A percentile compares a stretch with the other conserved stretches of the same genome.
phyloP scores from a whole-genome alignment of 495 filamentous ascomycete species.

The Aspergillus leporis region DNA sequence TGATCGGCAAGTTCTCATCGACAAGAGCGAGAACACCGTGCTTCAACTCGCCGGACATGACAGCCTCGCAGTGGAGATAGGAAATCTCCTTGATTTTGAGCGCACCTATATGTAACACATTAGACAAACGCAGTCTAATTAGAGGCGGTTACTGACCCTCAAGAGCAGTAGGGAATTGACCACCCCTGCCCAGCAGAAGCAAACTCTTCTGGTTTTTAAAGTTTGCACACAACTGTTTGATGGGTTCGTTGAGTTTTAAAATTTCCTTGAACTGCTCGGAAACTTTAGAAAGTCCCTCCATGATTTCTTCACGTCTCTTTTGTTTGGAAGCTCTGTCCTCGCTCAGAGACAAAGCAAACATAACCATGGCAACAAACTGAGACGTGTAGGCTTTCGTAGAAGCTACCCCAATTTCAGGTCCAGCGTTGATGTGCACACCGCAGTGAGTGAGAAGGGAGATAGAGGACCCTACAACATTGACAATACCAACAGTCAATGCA shows the following conservation, averaged over 20 bases:
- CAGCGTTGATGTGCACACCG: conserved; percentile 99
- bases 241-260: conserved; percentile 83
- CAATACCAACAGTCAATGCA: conserved; percentile 93
- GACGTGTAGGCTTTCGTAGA: conserved; percentile 99
- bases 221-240: conserved; percentile 88
- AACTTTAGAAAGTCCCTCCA: conserved; percentile 84
- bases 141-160: conserved; percentile 61
- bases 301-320: conserved; percentile 91
- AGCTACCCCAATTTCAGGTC: conserved; percentile 97
- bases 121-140: conserved; percentile 8
- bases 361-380: conserved; percentile 98
- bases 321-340: conserved; percentile 96
- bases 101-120: conserved; percentile 55
- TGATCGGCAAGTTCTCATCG: conserved; percentile 96
- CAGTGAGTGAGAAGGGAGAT: conserved; percentile 98
- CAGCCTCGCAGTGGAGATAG: conserved; percentile 98
- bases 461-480: conserved; percentile 96
- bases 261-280: conserved; percentile 91
- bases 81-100: conserved; percentile 99
- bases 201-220: conserved; percentile 98
- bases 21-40: conserved; percentile 96
- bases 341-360: conserved; percentile 94
- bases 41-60: conserved; percentile 99
- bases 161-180: conserved; percentile 94
- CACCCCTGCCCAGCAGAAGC: conserved; percentile 88